These are phyloP conservation scores for Diaporthe citriasiana DNA, from an alignment of 2,329 filamentous ascomycete genomes.

Conservation along the genomic window DNA sequence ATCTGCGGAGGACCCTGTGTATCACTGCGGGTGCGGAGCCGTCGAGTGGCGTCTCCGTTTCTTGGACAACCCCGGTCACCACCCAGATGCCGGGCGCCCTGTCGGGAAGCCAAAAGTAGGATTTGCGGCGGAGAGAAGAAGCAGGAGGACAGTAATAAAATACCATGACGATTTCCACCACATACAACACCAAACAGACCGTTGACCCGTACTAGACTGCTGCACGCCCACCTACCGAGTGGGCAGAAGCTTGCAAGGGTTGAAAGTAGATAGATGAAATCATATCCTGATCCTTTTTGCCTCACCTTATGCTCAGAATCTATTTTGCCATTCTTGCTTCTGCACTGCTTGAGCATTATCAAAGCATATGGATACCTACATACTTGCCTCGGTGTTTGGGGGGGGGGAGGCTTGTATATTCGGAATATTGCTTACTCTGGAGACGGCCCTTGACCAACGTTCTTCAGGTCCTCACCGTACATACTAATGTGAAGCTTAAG, in stretches of 20 bases:
- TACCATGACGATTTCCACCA: slow-evolving; percentile 35
- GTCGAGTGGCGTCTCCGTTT: slow-evolving; percentile 39
- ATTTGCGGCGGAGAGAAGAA: slow-evolving; percentile 17
- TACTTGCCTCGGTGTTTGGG: too few species aligned
- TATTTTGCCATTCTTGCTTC: too few species aligned
- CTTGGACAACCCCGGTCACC: background rate
- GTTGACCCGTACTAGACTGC: slow-evolving; percentile 26
- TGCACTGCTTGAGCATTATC: too few species aligned
- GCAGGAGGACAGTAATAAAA: slow-evolving; percentile 40
- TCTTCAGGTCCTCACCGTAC: background rate
- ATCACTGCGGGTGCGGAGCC: slow-evolving; percentile 24
- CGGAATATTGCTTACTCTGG: background rate
- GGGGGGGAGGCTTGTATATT: background rate
- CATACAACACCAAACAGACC: slow-evolving; percentile 5
- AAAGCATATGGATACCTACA: background rate
- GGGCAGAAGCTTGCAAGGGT: slow-evolving; percentile 18
- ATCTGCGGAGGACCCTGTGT: slow-evolving; percentile 34
- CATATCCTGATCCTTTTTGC: slow-evolving; percentile 30
- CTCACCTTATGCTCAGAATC: background rate
- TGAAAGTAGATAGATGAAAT: slow-evolving; percentile 35
- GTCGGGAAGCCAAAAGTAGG: slow-evolving; percentile 26
- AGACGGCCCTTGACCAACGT: background rate
- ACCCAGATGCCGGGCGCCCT: background rate
- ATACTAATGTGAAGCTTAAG: background rate
- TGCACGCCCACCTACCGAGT: slow-evolving; percentile 1